A percentile compares a stretch with the other conserved stretches of the same genome.
These are phyloP conservation scores for Rasamsonia emersonii DNA, from an alignment of 2,329 filamentous ascomycete species.

Conservation along the genomic window DNA sequence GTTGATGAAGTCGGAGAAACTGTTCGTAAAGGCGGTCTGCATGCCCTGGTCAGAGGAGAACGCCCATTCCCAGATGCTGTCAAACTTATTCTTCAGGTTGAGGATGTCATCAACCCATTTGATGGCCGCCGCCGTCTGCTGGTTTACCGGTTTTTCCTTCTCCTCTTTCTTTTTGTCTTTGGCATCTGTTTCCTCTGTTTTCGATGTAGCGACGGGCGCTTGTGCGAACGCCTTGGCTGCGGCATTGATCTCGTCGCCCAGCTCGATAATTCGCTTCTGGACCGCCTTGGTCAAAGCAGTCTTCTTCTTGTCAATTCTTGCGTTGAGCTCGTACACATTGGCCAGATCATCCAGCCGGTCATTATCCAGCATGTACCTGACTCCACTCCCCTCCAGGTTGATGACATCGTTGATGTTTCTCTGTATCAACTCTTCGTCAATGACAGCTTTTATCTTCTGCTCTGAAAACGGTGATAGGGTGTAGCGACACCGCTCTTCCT, in stretches of 20 bases:
- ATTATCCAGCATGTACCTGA: slow-evolving; percentile 86
- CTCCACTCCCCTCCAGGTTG: slow-evolving; percentile 72
- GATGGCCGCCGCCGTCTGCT: slow-evolving; percentile 78
- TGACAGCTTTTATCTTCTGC: slow-evolving; percentile 63
- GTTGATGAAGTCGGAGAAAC: slow-evolving; percentile 91
- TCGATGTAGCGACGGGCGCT: slow-evolving; percentile 43
- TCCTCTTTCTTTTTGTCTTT: slow-evolving; percentile 42
- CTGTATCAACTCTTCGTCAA: slow-evolving; percentile 72
- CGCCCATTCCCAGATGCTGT: slow-evolving; percentile 63
- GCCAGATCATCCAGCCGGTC: slow-evolving; percentile 68
- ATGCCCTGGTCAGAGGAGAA: slow-evolving; percentile 69
- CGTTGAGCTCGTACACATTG: slow-evolving; percentile 73
- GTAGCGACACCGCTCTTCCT: slow-evolving; percentile 72
- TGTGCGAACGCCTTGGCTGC: slow-evolving; percentile 47
- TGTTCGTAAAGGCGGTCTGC: slow-evolving; percentile 73
- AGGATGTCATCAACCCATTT: slow-evolving; percentile 94
- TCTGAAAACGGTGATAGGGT: slow-evolving; percentile 67
- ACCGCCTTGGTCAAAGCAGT: slow-evolving; percentile 60
- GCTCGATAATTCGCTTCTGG: slow-evolving; percentile 64
- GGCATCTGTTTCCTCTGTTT: slow-evolving; percentile 38
- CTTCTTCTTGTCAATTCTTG: slow-evolving; percentile 68
- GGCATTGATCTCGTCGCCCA: slow-evolving; percentile 75
- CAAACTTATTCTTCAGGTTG: slow-evolving; percentile 78
- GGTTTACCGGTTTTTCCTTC: slow-evolving; percentile 53
- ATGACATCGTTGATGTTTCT: slow-evolving; percentile 74